Conservation (phyloP, 2,329 filamentous ascomycete species). For the Berkeleyomyces rouxiae region DNA sequence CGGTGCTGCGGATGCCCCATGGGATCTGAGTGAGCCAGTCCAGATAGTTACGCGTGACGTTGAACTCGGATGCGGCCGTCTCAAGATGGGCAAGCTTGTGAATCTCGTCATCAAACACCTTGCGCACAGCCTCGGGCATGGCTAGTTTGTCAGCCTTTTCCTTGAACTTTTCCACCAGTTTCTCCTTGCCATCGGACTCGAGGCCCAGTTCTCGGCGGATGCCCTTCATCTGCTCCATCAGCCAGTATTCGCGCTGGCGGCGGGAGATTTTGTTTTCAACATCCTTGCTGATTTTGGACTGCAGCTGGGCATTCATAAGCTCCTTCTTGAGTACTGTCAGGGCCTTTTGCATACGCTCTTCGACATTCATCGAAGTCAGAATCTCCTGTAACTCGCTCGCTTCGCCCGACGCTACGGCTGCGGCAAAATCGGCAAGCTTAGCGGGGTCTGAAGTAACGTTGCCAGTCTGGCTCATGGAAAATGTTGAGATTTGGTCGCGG, state of each 20-base stretch:
- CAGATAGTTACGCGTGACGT: slow-evolving; percentile 93
- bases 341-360: slow-evolving; percentile 82
- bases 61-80: slow-evolving; percentile 92
- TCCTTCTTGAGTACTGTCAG: slow-evolving; percentile 92
- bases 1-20: slow-evolving; percentile 86
- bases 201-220: slow-evolving; percentile 90
- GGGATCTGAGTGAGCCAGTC: slow-evolving; percentile 98
- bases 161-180: slow-evolving; percentile 92
- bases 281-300: slow-evolving; percentile 94
- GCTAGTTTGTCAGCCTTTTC: slow-evolving; percentile 85
- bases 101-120: slow-evolving; percentile 95
- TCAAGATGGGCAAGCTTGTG: slow-evolving; percentile 94
- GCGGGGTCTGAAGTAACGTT: slow-evolving; percentile 91
- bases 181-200: slow-evolving; percentile 95
- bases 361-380: slow-evolving; percentile 72
- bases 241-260: slow-evolving; percentile 90
- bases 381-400: slow-evolving; percentile 86
- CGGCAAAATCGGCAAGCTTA: slow-evolving; percentile 92
- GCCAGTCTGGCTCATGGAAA: slow-evolving; percentile 86
- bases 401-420: slow-evolving; percentile 88
- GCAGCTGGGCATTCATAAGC: slow-evolving; percentile 91
- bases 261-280: slow-evolving; percentile 97
- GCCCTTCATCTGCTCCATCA: slow-evolving; percentile 99
- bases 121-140: slow-evolving; percentile 92
- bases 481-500: slow-evolving; percentile 92